Conservation (phyloP, 768 basidiomycete species). For the Auricularia heimuer region DNA sequence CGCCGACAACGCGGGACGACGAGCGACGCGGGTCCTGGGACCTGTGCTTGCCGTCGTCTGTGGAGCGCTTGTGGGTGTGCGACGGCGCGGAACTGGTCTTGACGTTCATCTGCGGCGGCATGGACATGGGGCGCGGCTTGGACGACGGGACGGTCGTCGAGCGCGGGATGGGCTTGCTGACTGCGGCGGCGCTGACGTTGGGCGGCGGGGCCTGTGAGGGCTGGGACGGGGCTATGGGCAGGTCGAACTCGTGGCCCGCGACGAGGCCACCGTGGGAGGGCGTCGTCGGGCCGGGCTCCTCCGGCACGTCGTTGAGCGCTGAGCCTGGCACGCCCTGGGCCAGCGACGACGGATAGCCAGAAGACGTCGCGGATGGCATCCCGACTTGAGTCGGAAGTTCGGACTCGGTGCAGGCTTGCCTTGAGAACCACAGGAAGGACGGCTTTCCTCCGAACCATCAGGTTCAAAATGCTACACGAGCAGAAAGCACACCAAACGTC, state of each 20-base stretch:
- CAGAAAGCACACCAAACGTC: too few species aligned
- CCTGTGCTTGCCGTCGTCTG: slow-evolving; percentile 21
- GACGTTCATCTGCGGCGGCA: slow-evolving; percentile 4
- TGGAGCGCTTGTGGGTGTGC: slow-evolving; percentile 11
- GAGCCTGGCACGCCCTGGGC: slow-evolving; percentile 15
- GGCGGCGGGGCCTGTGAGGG: slow-evolving; percentile 1
- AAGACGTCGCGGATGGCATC: slow-evolving; percentile 21
- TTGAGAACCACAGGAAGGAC: not conserved
- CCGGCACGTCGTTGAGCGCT: slow-evolving; percentile 40
- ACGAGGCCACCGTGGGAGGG: slow-evolving; percentile 47
- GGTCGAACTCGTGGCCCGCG: slow-evolving; percentile 57
- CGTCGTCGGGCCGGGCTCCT: slow-evolving; percentile 33
- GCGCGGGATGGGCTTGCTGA: slow-evolving; percentile 18
- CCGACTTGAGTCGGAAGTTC: not conserved
- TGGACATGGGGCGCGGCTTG: slow-evolving; percentile 8
- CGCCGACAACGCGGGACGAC: slow-evolving; percentile 63
- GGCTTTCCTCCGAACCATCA: too few species aligned
- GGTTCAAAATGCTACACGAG: too few species aligned
- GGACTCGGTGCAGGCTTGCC: not conserved
- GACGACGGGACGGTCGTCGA: slow-evolving; percentile 11
- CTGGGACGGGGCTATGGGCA: slow-evolving; percentile 37
- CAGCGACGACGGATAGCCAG: slow-evolving; percentile 41
- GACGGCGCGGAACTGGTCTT: slow-evolving; percentile 6
- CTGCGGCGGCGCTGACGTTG: slow-evolving; percentile 1
- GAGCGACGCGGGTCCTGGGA: slow-evolving; percentile 23